Evolutionary conservation across 2,329 filamentous ascomycete genomes (phyloP).

Genomic region (Sarocladium strictum): DNA sequence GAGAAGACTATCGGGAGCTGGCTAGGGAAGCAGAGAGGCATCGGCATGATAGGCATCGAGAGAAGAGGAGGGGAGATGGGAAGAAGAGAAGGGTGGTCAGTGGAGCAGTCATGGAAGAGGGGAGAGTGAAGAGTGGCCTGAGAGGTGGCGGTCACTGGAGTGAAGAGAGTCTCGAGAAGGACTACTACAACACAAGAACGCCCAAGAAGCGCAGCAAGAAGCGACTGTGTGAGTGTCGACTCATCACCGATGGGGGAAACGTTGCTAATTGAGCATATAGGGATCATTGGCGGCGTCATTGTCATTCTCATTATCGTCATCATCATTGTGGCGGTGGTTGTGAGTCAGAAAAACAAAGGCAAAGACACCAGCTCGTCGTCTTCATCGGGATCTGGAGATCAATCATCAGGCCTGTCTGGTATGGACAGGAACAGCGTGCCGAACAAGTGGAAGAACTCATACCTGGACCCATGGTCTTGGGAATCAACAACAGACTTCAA

Average conservation of each 20-base stretch:
- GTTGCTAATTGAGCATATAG: slow-evolving; percentile 23
- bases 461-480: slow-evolving; percentile 88
- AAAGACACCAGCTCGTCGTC: slow-evolving; percentile 17
- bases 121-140: slow-evolving; percentile 35
- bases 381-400: slow-evolving; percentile 14
- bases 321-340: slow-evolving; percentile 60
- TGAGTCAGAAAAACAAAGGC: slow-evolving; percentile 52
- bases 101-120: slow-evolving; percentile 64
- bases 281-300: slow-evolving; percentile 49
- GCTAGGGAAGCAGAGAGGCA: slow-evolving; percentile 2
- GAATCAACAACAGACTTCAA: slow-evolving; percentile 88
- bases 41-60: background rate
- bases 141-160: slow-evolving; percentile 37
- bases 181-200: slow-evolving; percentile 35
- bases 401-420: slow-evolving; percentile 37
- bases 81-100: slow-evolving; percentile 62
- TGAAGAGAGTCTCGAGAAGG: slow-evolving; percentile 41
- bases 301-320: slow-evolving; percentile 58
- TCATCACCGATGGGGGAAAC: background rate
- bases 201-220: slow-evolving; percentile 47
- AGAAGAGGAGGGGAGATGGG: slow-evolving; percentile 8
- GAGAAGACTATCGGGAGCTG: slow-evolving; percentile 28
- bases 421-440: slow-evolving; percentile 55
- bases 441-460: slow-evolving; percentile 62
- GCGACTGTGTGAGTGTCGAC: background rate